These are phyloP conservation scores for Fusarium subtropicale DNA, from an alignment of 2,329 filamentous ascomycete species.

Conservation along the genomic window DNA sequence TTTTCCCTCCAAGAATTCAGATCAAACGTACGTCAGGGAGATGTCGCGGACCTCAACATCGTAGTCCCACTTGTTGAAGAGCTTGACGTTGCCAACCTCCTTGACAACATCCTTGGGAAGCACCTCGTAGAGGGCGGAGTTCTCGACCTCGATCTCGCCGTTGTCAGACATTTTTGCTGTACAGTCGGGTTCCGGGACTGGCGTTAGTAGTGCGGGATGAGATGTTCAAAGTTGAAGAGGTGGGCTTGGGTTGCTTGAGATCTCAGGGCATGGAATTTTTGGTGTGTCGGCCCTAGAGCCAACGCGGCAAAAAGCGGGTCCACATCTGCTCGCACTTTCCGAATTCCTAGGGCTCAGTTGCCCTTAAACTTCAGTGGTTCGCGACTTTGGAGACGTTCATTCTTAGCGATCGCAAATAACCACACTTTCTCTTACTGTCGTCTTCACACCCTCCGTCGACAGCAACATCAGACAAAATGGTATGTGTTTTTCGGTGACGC, in stretches of 20 bases:
- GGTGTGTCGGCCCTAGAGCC: constrained; percentile 8
- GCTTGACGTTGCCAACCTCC: constrained; percentile 92
- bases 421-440: constrained; percentile 49
- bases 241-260: constrained; percentile 22
- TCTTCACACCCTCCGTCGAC: constrained; percentile 47
- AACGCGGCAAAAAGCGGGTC: constrained; percentile 4
- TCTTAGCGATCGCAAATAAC: constrained; percentile 37
- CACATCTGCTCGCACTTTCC: constrained; percentile 19
- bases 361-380: constrained; percentile 51
- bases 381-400: constrained; percentile 28
- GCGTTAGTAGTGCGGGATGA: constrained; percentile 54
- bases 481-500: constrained; percentile 46
- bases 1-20: constrained; percentile 14
- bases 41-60: constrained; percentile 99
- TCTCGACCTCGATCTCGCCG: constrained; percentile 94
- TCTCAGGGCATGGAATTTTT: constrained; percentile 15
- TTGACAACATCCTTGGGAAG: constrained; percentile 93
- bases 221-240: constrained; percentile 43
- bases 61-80: constrained; percentile 98
- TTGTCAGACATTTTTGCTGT: constrained; percentile 86
- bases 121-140: constrained; percentile 78
- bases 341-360: constrained; percentile 31
- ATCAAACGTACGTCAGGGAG: constrained; percentile 87
- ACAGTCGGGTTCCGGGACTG: constrained; percentile 52
- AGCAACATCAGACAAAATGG: constrained; percentile 60